Evolutionary conservation across 495 filamentous ascomycete species (phyloP).

Genomic region (Ramalina intermedia): DNA sequence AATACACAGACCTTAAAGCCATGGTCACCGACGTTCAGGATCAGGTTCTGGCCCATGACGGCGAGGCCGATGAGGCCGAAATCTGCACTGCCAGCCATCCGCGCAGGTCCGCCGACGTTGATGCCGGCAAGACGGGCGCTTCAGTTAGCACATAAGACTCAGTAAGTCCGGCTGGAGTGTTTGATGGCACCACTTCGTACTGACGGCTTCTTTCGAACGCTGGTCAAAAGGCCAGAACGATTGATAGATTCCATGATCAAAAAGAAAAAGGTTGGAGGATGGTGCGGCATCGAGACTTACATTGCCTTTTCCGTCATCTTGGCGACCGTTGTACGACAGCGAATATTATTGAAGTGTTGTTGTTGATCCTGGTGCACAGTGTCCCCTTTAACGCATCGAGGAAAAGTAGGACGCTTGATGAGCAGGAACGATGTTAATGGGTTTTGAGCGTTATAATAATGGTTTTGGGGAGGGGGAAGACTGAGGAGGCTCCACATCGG

Average conservation of each 20-base stretch:
- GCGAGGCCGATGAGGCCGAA: slow-evolving; percentile 99
- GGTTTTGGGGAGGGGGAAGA: no score
- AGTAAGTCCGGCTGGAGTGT: slow-evolving; percentile 11
- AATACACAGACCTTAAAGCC: slow-evolving; percentile 91
- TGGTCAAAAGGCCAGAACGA: neutral
- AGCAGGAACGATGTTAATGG: slow-evolving; percentile 14
- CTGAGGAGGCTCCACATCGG: no score
- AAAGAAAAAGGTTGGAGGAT: slow-evolving; percentile 2
- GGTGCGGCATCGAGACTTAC: slow-evolving; percentile 31
- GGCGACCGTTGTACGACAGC: slow-evolving; percentile 3
- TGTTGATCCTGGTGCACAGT: neutral
- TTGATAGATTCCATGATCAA: neutral
- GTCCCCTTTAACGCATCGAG: slow-evolving; percentile 16
- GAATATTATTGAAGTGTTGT: neutral
- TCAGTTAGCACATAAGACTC: slow-evolving; percentile 45
- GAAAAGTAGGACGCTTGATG: slow-evolving; percentile 22
- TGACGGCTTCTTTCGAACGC: neutral
- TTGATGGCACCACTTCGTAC: neutral
- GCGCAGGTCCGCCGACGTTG: slow-evolving; percentile 55
- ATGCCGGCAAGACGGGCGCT: slow-evolving; percentile 81
- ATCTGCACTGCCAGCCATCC: slow-evolving; percentile 48
- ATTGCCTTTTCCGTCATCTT: slow-evolving; percentile 40
- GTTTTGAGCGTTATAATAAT: no score
- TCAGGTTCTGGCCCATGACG: slow-evolving; percentile 98
- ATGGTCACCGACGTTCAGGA: slow-evolving; percentile 94